Evolutionary conservation across 2,329 filamentous ascomycete genomes (phyloP), one percentile per base, ranked within the genome.

Genomic region (Pleochaeta shiraiana): DNA sequence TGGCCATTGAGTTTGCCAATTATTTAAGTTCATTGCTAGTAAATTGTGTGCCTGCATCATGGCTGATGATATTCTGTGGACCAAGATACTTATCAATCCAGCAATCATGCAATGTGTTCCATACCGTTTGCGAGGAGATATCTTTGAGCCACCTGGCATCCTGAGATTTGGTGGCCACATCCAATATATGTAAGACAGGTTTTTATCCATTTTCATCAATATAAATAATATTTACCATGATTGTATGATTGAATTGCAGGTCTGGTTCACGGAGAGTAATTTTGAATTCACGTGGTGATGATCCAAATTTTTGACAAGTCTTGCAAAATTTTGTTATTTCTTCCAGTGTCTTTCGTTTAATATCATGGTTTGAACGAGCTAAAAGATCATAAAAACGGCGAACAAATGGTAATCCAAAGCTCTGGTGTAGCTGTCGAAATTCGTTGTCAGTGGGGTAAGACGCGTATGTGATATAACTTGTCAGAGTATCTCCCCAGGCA

Each of bases 1-100:
- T 55, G 28, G 55, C 53, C 1, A 64, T 50, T 16, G 43, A 64
- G 26, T 11, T 19, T 1, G 34, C 39, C 3, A 34, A 33, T 45
- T 66, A 21, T 7, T 50, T 30, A 24, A 67, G 63, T 63, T 67
- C 63, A 21, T 64, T 65, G 30, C 47, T 66, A 2, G 65, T 60
- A 45, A 67, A 67, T 19, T 64, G 65, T 45, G 50, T 50, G 24
- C 63, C 65, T 26, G 47, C 63, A 37, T 64, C 31, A 28, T 61
- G 33, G 14, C 39, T 19, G 33, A 64, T 59, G 30, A 45, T 3
- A 24, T 67, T 63, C 1, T 50, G 64, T 0, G 62, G 66, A 3
- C 65, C 37, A n/a, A 64, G n/a, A 26, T 67, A 67, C 1, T 43
- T 64, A 30, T 67, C 59, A 16, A 65, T 65, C 63, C 47, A 67